phyloP scores from a whole-genome alignment of 2,329 filamentous ascomycete species.

The Aureobasidium sp. region DNA sequence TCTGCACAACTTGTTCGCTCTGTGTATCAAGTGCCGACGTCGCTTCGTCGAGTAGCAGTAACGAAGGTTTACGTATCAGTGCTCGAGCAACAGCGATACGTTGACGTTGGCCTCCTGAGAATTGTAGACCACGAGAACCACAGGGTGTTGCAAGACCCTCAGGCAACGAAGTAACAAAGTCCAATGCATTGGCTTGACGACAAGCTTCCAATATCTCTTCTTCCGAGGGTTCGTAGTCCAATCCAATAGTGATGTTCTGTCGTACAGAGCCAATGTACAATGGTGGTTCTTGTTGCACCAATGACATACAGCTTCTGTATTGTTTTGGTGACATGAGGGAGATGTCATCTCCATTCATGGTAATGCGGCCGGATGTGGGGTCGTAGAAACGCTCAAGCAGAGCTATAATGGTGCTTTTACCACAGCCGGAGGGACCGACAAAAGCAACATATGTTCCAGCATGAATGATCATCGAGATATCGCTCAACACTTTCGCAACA shows the following conservation, averaged over 20 bases:
- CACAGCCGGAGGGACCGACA: constrained; percentile 54
- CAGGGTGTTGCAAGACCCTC: constrained; percentile 56
- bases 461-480: constrained; percentile 30
- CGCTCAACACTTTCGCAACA: constrained; percentile 31
- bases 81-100: constrained; percentile 62
- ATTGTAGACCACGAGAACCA: constrained; percentile 53
- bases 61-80: constrained; percentile 55
- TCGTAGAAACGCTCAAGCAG: constrained; percentile 55
- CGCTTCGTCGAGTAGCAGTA: constrained; percentile 67
- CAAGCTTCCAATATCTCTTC: constrained; percentile 53
- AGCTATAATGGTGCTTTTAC: constrained; percentile 52
- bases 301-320: constrained; percentile 71
- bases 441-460: constrained; percentile 51
- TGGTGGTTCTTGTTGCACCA: constrained; percentile 80
- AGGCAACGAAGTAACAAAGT: constrained; percentile 59
- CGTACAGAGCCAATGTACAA: constrained; percentile 75
- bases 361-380: constrained; percentile 43
- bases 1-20: constrained; percentile 72
- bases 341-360: constrained; percentile 65
- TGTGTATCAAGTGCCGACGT: constrained; percentile 69
- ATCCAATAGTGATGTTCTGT: constrained; percentile 60
- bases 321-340: constrained; percentile 62
- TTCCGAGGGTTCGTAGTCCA: constrained; percentile 41
- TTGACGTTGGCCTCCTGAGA: constrained; percentile 64
- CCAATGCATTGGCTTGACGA: constrained; percentile 57